Base-by-base conservation (phyloP, 345 rosid genomes). In the Bruguiera gymnorhiza region DNA sequence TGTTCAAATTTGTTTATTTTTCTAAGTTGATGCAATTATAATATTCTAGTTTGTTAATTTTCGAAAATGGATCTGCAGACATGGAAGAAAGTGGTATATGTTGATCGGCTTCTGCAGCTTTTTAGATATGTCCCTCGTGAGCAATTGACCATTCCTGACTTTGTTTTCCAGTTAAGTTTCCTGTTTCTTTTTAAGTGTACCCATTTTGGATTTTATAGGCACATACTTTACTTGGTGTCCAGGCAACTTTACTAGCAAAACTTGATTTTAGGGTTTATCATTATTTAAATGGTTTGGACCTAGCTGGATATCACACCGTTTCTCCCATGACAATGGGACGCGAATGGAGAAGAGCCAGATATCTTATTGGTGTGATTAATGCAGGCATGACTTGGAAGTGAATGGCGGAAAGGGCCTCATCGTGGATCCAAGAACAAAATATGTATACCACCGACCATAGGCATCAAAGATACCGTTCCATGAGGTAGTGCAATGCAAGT, bases 331-430 rank as follows among this genome's bases (percentile, higher is more conserved):
- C 5, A 4, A 62, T 48, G 43, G 19, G 46, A 56, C 16, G 37
- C 19, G 54, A 74, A 51, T 37, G 26, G 62, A 54, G 65, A 32
- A 23, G 53, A 64, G 68, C 60, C 27, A 63, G 21, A 72, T 70
- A 30, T 65, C 46, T 36, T 8, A 10, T 56, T 20, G 39, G 57
- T 75, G 37, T 70, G 68, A 26, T 31, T 36, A 31, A 71, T 73
- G 76, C 91, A 95, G 98, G 91, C 98, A 92, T 74, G 99, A 96
- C 83, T 78, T 96, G 66, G 99, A 96, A 85, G 98, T 92, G 71
- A 96, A 90, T 64, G 98, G 98, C 57, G 98, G 97, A 70, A 96
- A 96, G 81, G 97, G 99, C 70, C 89, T 96, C 10, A 86, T 86
- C 8, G 93, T 92, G 67, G 98, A 96, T 57, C 97, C 97, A 20